Base-by-base conservation (phyloP, 73 alveolate species). In the Paramecium pentaurelia region DNA sequence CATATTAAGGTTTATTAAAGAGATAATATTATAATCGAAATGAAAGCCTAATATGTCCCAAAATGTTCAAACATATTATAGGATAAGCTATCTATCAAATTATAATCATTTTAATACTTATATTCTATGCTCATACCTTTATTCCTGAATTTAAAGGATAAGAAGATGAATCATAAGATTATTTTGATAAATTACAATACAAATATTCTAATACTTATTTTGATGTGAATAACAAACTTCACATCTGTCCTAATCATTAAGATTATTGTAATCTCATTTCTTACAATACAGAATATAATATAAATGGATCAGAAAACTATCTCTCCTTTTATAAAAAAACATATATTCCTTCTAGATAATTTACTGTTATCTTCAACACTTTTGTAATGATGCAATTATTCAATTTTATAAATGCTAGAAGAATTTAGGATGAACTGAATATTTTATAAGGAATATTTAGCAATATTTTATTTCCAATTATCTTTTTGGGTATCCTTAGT, bases 371-470 rank as follows among this genome's bases (percentile, higher is more conserved):
- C 42, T 98, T 98, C 70, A 97, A 97, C 84, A 86, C 93, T 20
- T 97, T 97, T 86, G 99, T 97, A 22, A 36, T 86, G 86, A 77
- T 97, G 91, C 97, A 97, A 64, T 68, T 98, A 40, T 97, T 97
- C 70, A 97, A 97, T 80, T 94, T 96, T 90, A 11, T 98, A 16
- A 97, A 97, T 90, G 92, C 99, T n/a, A 92, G 99, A 92, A 95
- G 93, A 44, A 97, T 97, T 45, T 92, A 94, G 77, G 99, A 98
- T 84, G 98, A 97, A 75, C 38, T 93, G 34, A 95, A 95, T 77
- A 89, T 95, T 37, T 98, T 97, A 40, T 95, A 86, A 73, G 95
- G 98, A n/a, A 94, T 98, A 6, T 51, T 71, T 20, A 93, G 86
- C 27, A 95, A 95, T 73, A 12, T 25, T 4, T 58, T 95, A 85